Conservation (phyloP, 1,139 yeast species). For the Sugiyamaella pinicola region DNA sequence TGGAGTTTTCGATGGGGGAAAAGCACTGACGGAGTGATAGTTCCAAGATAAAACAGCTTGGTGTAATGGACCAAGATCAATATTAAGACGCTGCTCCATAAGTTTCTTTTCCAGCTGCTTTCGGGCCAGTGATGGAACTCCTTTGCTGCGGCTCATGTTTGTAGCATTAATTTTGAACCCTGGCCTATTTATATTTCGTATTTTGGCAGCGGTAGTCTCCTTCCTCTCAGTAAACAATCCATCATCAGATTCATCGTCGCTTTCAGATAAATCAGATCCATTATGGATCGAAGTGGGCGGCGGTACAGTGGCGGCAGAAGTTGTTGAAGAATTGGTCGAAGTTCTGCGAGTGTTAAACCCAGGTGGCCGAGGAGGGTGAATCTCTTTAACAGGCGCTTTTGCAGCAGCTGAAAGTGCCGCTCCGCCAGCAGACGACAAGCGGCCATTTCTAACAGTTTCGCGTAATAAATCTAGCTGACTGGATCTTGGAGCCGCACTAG, state of each 20-base stretch:
- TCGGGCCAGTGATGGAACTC: constrained; percentile 11
- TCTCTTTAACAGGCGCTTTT: constrained; percentile 33
- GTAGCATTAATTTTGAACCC: constrained; percentile 15
- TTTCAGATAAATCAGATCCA: constrained; percentile 27
- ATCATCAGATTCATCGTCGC: constrained; percentile 35
- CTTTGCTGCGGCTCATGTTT: constrained; percentile 8
- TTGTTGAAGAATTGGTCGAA: constrained; percentile 14
- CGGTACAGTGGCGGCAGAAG: constrained; percentile 32
- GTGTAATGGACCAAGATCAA: constrained; percentile 77
- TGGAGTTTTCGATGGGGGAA: constrained; percentile 49
- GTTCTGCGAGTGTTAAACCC: constrained; percentile 62
- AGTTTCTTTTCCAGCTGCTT: constrained; percentile 70
- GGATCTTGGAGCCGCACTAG: constrained; percentile 28
- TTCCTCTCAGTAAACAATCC: constrained; percentile 34
- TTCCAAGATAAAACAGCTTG: constrained; percentile 75
- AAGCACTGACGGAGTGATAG: constrained; percentile 57
- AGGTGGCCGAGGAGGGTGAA: constrained; percentile 74
- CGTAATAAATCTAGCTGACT: constrained; percentile 39
- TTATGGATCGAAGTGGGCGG: constrained; percentile 28
- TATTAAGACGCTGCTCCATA: constrained; percentile 78
- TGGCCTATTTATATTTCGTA: constrained; percentile 27
- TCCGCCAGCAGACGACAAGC: constrained; percentile 20
- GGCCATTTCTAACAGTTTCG: constrained; percentile 28
- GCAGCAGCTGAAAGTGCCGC: constrained; percentile 8
- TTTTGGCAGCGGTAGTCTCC: constrained; percentile 14